Evolutionary conservation across 176 grass and related monocot species (phyloP).

Genomic region (Zea mays): Zm-B73-REFERENCE-NAM-5.0 NC_050097.1:163177501-163178000

Average conservation of each 20-base stretch:
- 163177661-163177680: too few relatives aligned
- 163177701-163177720: too few relatives aligned
- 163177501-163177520: not conserved
- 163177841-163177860: not conserved
- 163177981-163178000: constrained; percentile 51
- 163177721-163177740: too few relatives aligned
- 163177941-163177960: constrained; percentile 50
- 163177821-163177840: not conserved
- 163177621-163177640: too few relatives aligned
- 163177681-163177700: too few relatives aligned
- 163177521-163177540: not conserved
- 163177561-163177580: not conserved
- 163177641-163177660: too few relatives aligned
- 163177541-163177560: not conserved
- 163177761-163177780: too few relatives aligned
- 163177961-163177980: constrained; percentile 28
- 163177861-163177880: not conserved
- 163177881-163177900: not conserved
- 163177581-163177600: not conserved
- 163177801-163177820: not conserved
- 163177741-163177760: too few relatives aligned
- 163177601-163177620: not conserved
- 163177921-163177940: not conserved
- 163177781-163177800: not conserved
- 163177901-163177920: not conserved